Base-by-base conservation (phyloP, 108 stramenopile genomes). In the Aurantiochytrium sp. region DNA sequence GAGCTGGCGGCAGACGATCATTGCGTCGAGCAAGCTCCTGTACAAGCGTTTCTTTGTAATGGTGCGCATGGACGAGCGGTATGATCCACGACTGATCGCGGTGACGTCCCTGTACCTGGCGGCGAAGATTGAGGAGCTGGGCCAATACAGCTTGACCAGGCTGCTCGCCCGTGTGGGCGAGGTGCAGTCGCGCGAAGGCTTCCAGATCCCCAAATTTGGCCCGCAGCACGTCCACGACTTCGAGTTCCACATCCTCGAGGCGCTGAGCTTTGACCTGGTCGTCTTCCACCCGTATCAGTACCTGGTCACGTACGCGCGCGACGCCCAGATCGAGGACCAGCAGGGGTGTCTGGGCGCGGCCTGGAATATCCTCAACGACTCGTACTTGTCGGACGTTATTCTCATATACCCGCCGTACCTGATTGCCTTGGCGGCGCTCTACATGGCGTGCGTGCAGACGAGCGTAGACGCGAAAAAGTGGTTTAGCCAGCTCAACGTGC, bases 281-380 rank as follows among this genome's bases (percentile, higher is more conserved):
- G 45, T 81, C 27, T 81, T 81, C 39, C 73, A 81, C 39, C 73
- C 73, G 0, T 81, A 81, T 2, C 73, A 48, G 39, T 24, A 41
- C 8, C 73, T 81, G n/a, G 12, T n/a, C 27, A 41, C 50, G 2
- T 81, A 81, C 73, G 30, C 24, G 24, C n/a, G 27, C 19, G 73
- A 81, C 45, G 73, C 73, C 6, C 39, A 81, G 2, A 41, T 81
- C 12, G 39, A 41, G 45, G 45, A 81, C 45, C n/a, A 81, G n/a
- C n/a, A n/a, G 12, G 39, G 0, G 19, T 65, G 59, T 65, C 6
- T 48, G 17, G 42, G 32, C n/a, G 45, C 73, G 21, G 73, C 73
- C 30, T 81, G 73, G 73, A 48, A 17, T 48, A 81, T 81, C 45
- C n/a, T 81, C n/a, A 81, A 81, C 73, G 73, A 81, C 73, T 81